These are phyloP conservation scores for Funneliformis geosporum DNA, from an alignment of 192 early-diverging fungal genomes.

Conservation along the genomic window DNA sequence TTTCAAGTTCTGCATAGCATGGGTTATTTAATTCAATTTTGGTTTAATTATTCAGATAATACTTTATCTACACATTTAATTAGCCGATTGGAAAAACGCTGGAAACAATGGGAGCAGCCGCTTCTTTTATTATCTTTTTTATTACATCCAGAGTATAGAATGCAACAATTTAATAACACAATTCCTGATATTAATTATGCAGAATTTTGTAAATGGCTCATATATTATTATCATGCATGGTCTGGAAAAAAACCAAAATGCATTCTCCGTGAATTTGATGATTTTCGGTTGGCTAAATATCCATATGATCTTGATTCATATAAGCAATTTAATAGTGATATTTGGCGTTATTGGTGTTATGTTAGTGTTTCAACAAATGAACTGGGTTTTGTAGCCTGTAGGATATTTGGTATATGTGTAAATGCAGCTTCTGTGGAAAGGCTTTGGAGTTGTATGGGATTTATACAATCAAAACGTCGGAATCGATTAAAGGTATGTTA, in stretches of 20 bases:
- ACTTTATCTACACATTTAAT: neutral
- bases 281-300: too few species aligned
- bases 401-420: too few species aligned
- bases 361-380: too few species aligned
- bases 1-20: neutral
- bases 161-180: neutral
- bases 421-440: too few species aligned
- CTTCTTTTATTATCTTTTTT: constrained; percentile 5
- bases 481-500: too few species aligned
- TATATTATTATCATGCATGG: constrained; percentile 16
- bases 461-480: too few species aligned
- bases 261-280: neutral
- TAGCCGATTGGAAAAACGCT: neutral
- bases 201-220: neutral
- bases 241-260: constrained; percentile 1
- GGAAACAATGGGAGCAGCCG: neutral
- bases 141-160: constrained; percentile 4
- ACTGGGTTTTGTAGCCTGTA: too few species aligned
- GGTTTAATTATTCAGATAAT: neutral
- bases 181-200: neutral
- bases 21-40: constrained; percentile 3
- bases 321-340: too few species aligned
- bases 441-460: too few species aligned
- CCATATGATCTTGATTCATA: too few species aligned
- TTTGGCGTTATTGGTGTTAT: too few species aligned